Evolutionary conservation across 495 filamentous ascomycete genomes (phyloP).

Genomic region (Xylaria nigripes): DNA sequence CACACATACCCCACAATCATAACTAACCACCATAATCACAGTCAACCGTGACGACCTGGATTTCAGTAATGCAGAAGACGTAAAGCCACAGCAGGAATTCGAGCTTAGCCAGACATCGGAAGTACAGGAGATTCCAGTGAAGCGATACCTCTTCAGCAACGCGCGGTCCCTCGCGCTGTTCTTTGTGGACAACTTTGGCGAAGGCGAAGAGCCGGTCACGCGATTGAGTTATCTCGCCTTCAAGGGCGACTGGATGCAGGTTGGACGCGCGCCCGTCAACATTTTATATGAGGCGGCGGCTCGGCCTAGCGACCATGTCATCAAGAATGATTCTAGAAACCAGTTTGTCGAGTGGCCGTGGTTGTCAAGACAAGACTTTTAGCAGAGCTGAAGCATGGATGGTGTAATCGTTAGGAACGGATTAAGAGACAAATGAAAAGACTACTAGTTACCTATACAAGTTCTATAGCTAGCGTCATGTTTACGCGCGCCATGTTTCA

Average conservation of each 20-base stretch:
- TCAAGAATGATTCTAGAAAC: conserved; percentile 34
- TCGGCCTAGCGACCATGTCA: conserved; percentile 75
- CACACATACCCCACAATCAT: not conserved
- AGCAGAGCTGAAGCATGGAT: not conserved
- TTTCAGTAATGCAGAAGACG: conserved; percentile 64
- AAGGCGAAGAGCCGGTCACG: conserved; percentile 62
- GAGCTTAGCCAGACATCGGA: conserved; percentile 71
- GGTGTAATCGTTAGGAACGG: not conserved
- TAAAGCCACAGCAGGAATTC: conserved; percentile 64
- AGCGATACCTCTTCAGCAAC: conserved; percentile 79
- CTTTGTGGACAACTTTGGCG: conserved; percentile 63
- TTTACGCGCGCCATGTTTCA: no score
- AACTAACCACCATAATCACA: not conserved
- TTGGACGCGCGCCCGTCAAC: conserved; percentile 73
- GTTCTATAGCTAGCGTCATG: no score
- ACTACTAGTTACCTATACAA: no score
- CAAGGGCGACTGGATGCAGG: conserved; percentile 81
- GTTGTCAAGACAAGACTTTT: no score
- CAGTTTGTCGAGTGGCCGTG: no score
- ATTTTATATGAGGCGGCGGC: conserved; percentile 91
- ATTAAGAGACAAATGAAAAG: not conserved
- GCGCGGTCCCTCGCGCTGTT: conserved; percentile 72
- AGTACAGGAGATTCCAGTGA: conserved; percentile 76
- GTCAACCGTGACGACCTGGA: conserved; percentile 80
- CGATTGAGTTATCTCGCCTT: conserved; percentile 79